A percentile compares a stretch with the other conserved stretches of the same genome.
Conservation (phyloP, 495 filamentous ascomycete genomes). For the Lophium mytilinum region DNA sequence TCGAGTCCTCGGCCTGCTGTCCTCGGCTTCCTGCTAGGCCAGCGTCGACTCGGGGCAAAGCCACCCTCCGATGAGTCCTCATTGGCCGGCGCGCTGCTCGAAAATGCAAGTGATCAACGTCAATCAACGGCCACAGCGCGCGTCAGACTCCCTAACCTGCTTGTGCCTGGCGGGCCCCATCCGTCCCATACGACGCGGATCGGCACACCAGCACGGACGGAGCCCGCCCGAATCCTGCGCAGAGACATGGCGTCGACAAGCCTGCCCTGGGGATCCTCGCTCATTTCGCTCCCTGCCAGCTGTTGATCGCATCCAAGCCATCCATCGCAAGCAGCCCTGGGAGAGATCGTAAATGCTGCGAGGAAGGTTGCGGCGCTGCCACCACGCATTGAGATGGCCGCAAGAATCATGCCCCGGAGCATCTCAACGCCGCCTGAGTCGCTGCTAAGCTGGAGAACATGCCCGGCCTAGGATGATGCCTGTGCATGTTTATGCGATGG, state of each 20-base stretch:
- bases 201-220: background rate
- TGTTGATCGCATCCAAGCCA: background rate
- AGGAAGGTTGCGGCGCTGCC: background rate
- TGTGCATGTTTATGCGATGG: background rate
- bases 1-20: slow-evolving; percentile 8
- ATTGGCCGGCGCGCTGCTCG: slow-evolving; percentile 4
- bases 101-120: background rate
- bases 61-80: slow-evolving; percentile 9
- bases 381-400: background rate
- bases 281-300: background rate
- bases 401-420: background rate
- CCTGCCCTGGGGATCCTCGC: background rate
- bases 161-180: background rate
- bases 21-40: slow-evolving; percentile 13
- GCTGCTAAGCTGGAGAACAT: background rate
- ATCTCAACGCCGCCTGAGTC: background rate
- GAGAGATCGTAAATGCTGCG: background rate
- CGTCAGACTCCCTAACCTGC: background rate
- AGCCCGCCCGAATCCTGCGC: background rate
- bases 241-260: background rate
- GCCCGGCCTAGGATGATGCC: background rate
- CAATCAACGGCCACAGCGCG: background rate
- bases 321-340: background rate
- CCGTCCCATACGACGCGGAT: background rate
- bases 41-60: slow-evolving; percentile 14